These are phyloP conservation scores for Rossbeevera mucosa DNA, from an alignment of 768 basidiomycete genomes.

Conservation along the genomic window DNA sequence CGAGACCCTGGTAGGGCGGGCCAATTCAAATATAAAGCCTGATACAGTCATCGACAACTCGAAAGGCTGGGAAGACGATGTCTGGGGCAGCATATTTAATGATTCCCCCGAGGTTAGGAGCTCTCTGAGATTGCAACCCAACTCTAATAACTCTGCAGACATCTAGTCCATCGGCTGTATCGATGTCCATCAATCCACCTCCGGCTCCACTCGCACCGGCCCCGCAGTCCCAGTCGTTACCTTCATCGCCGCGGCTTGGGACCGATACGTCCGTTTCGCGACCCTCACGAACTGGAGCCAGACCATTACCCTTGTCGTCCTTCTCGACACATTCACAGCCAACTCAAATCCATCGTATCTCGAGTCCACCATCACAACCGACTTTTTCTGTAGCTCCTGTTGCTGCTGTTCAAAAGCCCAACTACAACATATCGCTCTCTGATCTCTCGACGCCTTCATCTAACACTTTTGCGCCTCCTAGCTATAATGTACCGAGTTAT, in stretches of 20 bases:
- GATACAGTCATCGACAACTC: constrained; percentile 37
- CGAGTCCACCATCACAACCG: constrained; percentile 20
- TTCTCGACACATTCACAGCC: constrained; percentile 26
- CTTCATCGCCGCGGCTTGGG: constrained; percentile 34
- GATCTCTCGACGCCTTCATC: constrained; percentile 23
- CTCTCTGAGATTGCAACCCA: neutral
- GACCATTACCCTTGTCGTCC: constrained; percentile 30
- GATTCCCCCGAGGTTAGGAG: constrained; percentile 31
- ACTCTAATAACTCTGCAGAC: constrained; percentile 14
- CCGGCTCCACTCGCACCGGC: constrained; percentile 5
- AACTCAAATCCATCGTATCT: constrained; percentile 15
- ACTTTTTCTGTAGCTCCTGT: constrained; percentile 7
- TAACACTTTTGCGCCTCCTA: constrained; percentile 8
- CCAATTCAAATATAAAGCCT: constrained; percentile 43
- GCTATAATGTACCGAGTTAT: constrained; percentile 15
- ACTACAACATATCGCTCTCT: constrained; percentile 52
- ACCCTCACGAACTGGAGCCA: constrained; percentile 39
- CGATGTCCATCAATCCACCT: constrained; percentile 14
- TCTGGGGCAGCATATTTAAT: constrained; percentile 78
- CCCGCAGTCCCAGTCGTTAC: constrained; percentile 34
- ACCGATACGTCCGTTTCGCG: constrained; percentile 30
- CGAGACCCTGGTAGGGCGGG: constrained; percentile 74
- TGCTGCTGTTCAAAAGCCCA: constrained; percentile 39
- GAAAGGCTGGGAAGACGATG: constrained; percentile 72
- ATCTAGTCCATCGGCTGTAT: constrained; percentile 11